Evolutionary conservation across 164 flowering plant genomes (phyloP).

Genomic region (Magnolia changhungtana): DNA sequence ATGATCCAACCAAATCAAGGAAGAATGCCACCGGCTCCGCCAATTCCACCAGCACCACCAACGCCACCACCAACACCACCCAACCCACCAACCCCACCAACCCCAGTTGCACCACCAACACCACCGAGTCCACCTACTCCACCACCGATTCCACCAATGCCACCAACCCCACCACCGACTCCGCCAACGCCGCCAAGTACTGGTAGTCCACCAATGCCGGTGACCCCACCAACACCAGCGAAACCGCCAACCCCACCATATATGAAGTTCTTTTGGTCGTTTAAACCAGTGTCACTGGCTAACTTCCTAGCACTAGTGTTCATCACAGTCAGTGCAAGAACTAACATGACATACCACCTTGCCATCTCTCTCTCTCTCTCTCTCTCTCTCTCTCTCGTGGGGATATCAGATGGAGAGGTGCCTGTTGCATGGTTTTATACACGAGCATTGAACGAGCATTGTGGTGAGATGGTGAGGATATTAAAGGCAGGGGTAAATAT

Average conservation of each 20-base stretch:
- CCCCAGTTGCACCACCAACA: background rate
- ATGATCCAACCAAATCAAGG: background rate
- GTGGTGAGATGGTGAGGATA: background rate
- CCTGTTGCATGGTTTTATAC: background rate
- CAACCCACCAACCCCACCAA: background rate
- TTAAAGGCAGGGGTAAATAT: background rate
- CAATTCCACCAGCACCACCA: background rate
- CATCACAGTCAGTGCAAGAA: background rate
- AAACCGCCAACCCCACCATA: constrained; percentile 5
- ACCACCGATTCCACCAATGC: constrained; percentile 5
- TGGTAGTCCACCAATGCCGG: constrained; percentile 1
- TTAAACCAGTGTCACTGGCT: constrained; percentile 6
- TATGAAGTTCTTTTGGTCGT: constrained; percentile 11
- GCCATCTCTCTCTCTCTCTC: constrained; percentile 10
- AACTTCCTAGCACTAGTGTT: constrained; percentile 1
- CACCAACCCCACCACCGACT: constrained; percentile 6
- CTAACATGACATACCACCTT: background rate
- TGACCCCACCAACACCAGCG: constrained; percentile 2
- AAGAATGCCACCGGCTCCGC: constrained; percentile 1
- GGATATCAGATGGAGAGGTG: background rate
- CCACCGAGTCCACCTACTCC: constrained; percentile 9
- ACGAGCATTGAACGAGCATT: background rate
- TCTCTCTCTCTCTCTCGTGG: background rate
- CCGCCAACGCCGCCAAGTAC: constrained; percentile 5
- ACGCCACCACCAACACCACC: constrained; percentile 2